phyloP scores from a whole-genome alignment of 1,284 basidiomycete species.

The Quambalaria eucalypti region DNA sequence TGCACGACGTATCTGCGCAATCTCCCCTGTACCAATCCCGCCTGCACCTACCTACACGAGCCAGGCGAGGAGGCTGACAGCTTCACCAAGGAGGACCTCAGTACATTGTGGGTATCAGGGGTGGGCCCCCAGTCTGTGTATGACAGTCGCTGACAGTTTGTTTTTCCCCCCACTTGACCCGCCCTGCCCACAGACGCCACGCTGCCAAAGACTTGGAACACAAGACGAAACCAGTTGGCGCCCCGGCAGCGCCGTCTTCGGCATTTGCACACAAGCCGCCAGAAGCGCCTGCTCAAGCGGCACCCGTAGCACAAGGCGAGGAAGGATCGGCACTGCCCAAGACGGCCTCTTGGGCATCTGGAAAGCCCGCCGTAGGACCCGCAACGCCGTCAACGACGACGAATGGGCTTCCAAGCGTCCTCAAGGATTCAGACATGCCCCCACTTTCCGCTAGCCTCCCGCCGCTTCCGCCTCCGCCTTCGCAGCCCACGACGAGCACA shows the following conservation, averaged over 20 bases:
- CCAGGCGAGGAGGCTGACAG: slow-evolving; percentile 97
- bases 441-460: slow-evolving; percentile 18
- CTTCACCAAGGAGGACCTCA: slow-evolving; percentile 50
- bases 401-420: slow-evolving; percentile 11
- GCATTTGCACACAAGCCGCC: not conserved
- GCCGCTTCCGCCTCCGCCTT: no score
- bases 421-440: slow-evolving; percentile 36
- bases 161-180: not conserved
- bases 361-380: slow-evolving; percentile 20
- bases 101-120: slow-evolving; percentile 21
- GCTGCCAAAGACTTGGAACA: slow-evolving; percentile 44
- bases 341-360: slow-evolving; percentile 44
- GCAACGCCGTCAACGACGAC: not conserved
- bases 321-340: slow-evolving; percentile 41
- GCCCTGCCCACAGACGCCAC: slow-evolving; percentile 32
- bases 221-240: slow-evolving; percentile 35
- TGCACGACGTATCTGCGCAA: slow-evolving; percentile 91
- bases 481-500: no score
- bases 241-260: slow-evolving; percentile 5
- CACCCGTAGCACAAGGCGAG: not conserved
- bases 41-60: slow-evolving; percentile 90
- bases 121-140: not conserved
- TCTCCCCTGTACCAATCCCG: slow-evolving; percentile 72
- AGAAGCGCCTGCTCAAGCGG: not conserved
- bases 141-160: not conserved